Evolutionary conservation across 352 stramenopile genomes (phyloP), one percentile per base, ranked within the genome.

Genomic region (Globisporangium splendens): DNA sequence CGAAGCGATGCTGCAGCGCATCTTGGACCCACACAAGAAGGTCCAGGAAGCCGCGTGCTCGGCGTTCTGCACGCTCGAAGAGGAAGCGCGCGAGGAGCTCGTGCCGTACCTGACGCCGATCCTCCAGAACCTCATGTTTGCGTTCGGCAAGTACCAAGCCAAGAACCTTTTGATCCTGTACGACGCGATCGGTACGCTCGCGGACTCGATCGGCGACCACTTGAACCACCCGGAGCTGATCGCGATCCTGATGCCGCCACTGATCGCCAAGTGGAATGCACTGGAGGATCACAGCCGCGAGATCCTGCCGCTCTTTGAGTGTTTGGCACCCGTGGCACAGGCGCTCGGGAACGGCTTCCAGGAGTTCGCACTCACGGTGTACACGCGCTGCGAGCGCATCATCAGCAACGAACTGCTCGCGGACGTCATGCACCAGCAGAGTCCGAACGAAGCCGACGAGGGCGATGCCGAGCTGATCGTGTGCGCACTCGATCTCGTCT

Each of bases 91-190:
- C 38, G 91, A 98, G 59, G 75, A 98, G 38, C 82, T 99, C 49
- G 79, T 84, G 46, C 94, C 93, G 20, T 98, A 98, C 68, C 72
- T 99, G 54, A 86, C 82, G 50, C 89, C 91, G 33, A 95, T 98
- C 42, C 78, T 97, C 61, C 85, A 89, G 61, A 96, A 88, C 59
- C 75, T 99, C 35, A 95, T 96, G 66, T 88, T 89, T 46, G 94
- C 94, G 8, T 93, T 99, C 61, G 71, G 80, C 68, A 91, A 96
- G 65, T 98, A 98, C 72, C 85, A 98, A 55, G 93, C 88, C 17
- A 94, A 97, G 58, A 98, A 96, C 73, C 64, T 98, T 46, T 65
- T 99, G 21, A 97, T 98, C 49, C 71, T 98, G 62, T 98, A 98
- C 73, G 96, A 99, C 65, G 96, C 91, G 22, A 89, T 99, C 20